Conservation (phyloP, 805 yeast genomes). For the Maudiozyma saulgeensis region DNA sequence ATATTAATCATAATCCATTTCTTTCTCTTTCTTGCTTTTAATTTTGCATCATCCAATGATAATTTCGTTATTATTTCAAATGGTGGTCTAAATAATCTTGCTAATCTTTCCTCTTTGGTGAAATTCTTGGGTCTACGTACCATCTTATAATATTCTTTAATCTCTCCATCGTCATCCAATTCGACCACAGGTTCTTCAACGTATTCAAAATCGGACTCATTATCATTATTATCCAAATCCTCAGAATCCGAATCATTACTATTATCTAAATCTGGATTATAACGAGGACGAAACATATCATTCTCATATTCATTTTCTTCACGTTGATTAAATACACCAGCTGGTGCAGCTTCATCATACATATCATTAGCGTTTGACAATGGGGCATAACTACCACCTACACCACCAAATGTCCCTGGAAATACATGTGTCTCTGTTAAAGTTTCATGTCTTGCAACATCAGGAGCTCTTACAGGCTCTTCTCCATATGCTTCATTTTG, state of each 20-base stretch:
- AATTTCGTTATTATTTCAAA: constrained; percentile 71
- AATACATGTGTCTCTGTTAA: constrained; percentile 36
- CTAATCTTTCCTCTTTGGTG: constrained; percentile 46
- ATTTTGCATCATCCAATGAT: constrained; percentile 64
- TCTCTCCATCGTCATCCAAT: constrained; percentile 31
- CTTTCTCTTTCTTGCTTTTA: constrained; percentile 43
- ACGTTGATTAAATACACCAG: constrained; percentile 32
- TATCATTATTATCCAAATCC: too few relatives aligned
- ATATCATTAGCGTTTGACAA: constrained; percentile 20
- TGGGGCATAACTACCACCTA: constrained; percentile 30
- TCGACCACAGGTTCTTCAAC: constrained; percentile 27
- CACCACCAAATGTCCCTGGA: constrained; percentile 31
- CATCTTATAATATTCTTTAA: constrained; percentile 23
- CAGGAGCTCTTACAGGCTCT: constrained; percentile 60
- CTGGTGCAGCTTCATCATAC: constrained; percentile 29
- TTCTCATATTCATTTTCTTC: constrained; percentile 7
- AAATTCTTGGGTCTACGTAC: constrained; percentile 19
- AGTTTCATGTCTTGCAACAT: constrained; percentile 60
- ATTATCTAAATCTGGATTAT: constrained; percentile 25
- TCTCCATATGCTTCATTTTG: constrained; percentile 53
- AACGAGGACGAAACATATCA: constrained; percentile 8
- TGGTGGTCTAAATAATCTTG: constrained; percentile 84
- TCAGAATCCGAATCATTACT: constrained; percentile 4
- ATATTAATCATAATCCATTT: constrained; percentile 85
- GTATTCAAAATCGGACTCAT: constrained; percentile 21